Percentiles rank a stretch among this genome's conserved stretches.
Conservation (phyloP, 352 stramenopile genomes). For the Globisporangium mamillatum region DNA sequence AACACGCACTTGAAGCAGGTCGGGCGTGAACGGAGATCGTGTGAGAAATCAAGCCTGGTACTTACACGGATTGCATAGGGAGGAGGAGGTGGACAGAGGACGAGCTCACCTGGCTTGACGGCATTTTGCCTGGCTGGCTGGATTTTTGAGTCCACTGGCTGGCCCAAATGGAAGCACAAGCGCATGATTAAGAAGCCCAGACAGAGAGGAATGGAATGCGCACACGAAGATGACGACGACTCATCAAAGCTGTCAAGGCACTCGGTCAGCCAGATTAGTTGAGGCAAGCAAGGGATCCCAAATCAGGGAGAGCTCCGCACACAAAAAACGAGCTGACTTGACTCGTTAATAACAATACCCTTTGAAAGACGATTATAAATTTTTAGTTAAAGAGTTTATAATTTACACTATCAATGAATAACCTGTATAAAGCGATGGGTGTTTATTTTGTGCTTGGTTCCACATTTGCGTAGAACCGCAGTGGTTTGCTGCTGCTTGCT, state of each 20-base stretch:
- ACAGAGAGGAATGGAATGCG: not conserved
- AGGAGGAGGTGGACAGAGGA: not conserved
- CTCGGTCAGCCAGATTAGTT: not conserved
- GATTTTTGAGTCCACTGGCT: not conserved
- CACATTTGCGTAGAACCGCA: not conserved
- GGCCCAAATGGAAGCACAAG: not conserved
- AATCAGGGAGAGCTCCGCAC: not conserved
- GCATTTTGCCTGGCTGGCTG: not conserved
- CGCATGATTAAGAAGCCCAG: not conserved
- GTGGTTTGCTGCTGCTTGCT: no score
- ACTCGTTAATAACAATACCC: not conserved
- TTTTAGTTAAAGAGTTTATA: not conserved
- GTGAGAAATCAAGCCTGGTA: not conserved
- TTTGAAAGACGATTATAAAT: not conserved
- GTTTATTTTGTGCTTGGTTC: not conserved
- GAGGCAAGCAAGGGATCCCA: not conserved
- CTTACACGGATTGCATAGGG: not conserved
- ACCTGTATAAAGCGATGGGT: not conserved
- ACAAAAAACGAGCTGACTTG: not conserved
- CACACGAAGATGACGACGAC: not conserved
- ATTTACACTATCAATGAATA: not conserved
- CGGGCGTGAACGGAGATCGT: not conserved
- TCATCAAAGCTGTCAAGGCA: not conserved
- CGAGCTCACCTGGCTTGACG: not conserved
- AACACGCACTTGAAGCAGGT: not conserved